Evolutionary conservation across 768 basidiomycete genomes (phyloP).

Genomic region (Lyophyllum semitale): DNA sequence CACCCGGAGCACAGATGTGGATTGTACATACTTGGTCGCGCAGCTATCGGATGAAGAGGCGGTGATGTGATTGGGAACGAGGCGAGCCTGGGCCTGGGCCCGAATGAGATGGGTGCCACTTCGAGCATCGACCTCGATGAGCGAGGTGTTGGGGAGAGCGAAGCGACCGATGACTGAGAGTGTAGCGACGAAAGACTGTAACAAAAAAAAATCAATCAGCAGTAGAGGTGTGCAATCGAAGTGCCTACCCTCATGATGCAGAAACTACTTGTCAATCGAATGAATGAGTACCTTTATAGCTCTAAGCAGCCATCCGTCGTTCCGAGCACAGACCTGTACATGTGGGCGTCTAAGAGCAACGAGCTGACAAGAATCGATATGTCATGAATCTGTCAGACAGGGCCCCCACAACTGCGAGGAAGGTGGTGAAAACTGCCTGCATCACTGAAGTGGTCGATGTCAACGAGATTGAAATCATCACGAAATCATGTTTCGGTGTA

Average conservation of each 20-base stretch:
- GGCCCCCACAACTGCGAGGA: not conserved
- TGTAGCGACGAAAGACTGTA: not conserved
- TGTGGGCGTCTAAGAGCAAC: not conserved
- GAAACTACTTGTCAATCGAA: too few species aligned
- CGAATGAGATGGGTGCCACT: conserved; percentile 18
- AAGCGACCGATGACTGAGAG: not conserved
- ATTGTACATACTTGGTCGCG: conserved; percentile 21
- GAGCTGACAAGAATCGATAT: not conserved
- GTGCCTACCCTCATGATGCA: not conserved
- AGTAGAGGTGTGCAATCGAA: too few species aligned
- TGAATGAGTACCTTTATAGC: too few species aligned
- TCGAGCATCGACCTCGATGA: not conserved
- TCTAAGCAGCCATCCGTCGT: too few species aligned
- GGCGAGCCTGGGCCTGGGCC: conserved; percentile 25
- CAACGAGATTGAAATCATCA: too few species aligned
- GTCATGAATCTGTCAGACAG: not conserved
- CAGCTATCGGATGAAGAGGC: conserved; percentile 27
- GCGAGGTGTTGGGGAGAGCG: not conserved
- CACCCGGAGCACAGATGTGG: too few species aligned
- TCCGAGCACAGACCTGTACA: not conserved
- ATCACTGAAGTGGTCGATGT: too few species aligned
- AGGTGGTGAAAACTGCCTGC: not conserved
- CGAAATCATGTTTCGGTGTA: too few species aligned
- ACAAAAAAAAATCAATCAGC: not conserved
- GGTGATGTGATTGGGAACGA: conserved; percentile 25